Base-by-base conservation (phyloP, 2,329 filamentous ascomycete genomes). In the Trichoderma breve region DNA sequence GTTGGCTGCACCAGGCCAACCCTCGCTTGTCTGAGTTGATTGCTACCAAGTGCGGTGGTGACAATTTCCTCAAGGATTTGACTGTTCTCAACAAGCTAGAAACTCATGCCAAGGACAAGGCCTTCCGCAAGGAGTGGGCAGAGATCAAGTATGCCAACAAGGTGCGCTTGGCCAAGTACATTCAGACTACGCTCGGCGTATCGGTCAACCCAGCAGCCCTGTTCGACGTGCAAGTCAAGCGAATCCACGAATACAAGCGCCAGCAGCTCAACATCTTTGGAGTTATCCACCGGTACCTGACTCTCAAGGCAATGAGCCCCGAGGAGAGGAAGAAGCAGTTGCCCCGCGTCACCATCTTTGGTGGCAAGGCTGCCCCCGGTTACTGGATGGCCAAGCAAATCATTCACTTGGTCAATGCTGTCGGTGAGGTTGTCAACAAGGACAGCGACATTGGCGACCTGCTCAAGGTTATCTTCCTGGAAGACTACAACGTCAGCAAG, bases 321-420 rank as follows among this genome's bases (percentile, higher is more conserved):
- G 93, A 94, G 77, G 92, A 97, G 80, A 90, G 91, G 76, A 95
- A 97, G 87, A 96, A 96, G 84, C 87, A 93, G 73, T 89, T 91
- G 58, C 94, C 95, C 18, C 92, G 95, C 66, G 96, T 98, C 11
- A 96, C 93, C 71, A 97, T 99, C 81, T 98, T 99, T 80, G 96
- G 96, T 79, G 96, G 96, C 77, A 99, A 99, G 84, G 96, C 96
- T 30, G 96, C 96, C 2, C 96, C 96, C 0, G 96, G 96, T 18
- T 99, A 99, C 86, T 99, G 96, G 96, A 99, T 98, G 96, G 96
- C 96, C 47, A 99, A 99, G 89, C 97, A 96, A 53, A 94, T 98
- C 76, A 99, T 99, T 77, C 95, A 98, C 80, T 88, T 99, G 71
- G 91, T 99, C 86, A 98, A 98, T 85, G 92, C 91, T 73, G 96